These are phyloP conservation scores for Eucalyptus camaldulensis DNA, from an alignment of 345 rosid genomes.

Conservation along the genomic window DNA sequence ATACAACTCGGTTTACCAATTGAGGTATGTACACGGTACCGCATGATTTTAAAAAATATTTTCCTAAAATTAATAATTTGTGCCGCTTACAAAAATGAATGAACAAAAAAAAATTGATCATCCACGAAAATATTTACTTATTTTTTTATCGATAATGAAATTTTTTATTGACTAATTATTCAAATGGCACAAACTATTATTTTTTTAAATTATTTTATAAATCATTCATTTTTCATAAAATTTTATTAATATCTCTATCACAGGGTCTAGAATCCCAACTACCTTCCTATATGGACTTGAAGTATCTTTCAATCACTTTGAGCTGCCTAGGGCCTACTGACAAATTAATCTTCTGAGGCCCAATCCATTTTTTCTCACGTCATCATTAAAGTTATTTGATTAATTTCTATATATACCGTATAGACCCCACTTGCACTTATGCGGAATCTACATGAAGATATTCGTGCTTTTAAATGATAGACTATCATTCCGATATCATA, in stretches of 20 bases:
- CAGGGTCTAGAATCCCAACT: background rate
- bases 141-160: no score
- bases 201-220: no score
- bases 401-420: background rate
- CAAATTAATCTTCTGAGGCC: background rate
- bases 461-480: background rate
- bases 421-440: background rate
- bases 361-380: background rate
- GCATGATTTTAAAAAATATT: background rate
- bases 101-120: background rate
- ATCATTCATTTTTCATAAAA: background rate
- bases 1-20: background rate
- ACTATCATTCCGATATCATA: background rate
- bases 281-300: background rate
- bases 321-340: background rate
- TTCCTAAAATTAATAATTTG: no score
- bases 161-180: background rate
- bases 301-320: background rate
- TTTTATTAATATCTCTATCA: background rate
- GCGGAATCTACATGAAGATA: background rate
- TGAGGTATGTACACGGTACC: accelerated
- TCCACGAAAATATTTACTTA: no score
- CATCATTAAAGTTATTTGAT: background rate
- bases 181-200: background rate
- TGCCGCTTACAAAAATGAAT: no score